Evolutionary conservation across 768 basidiomycete genomes (phyloP).

Genomic region (Boletus bicolor): DNA sequence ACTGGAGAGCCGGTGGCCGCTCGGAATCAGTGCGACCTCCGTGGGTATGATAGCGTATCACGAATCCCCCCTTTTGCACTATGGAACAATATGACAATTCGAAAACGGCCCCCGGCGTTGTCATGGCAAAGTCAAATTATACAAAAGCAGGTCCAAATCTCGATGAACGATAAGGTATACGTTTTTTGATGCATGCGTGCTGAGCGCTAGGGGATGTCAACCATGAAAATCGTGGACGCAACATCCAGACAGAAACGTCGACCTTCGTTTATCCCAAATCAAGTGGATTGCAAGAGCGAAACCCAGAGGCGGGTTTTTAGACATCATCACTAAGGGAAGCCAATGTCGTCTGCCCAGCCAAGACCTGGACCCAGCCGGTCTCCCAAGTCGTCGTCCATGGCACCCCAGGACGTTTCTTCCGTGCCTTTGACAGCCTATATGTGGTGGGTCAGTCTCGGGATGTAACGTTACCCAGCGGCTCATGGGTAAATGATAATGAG

Average conservation of each 20-base stretch:
- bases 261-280: neutral
- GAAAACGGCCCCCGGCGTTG: neutral
- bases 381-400: slow-evolving; percentile 27
- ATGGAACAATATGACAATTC: neutral
- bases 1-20: neutral
- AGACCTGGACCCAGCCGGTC: slow-evolving; percentile 21
- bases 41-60: neutral
- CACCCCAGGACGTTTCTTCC: slow-evolving; percentile 26
- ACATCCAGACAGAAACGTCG: neutral
- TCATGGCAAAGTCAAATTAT: neutral
- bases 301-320: neutral
- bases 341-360: slow-evolving; percentile 29
- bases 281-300: neutral
- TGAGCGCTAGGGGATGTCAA: neutral
- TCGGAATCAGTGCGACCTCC: neutral
- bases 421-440: slow-evolving; percentile 31
- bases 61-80: neutral
- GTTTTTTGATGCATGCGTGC: neutral
- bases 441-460: neutral
- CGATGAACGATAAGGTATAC: neutral
- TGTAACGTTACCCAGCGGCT: neutral
- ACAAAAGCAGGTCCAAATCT: neutral
- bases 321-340: slow-evolving; percentile 15
- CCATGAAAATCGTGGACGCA: neutral
- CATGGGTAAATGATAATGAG: neutral